These are phyloP conservation scores for Nicotiana knightiana DNA, from an alignment of 257 asterid genomes.

Conservation along the genomic window DNA sequence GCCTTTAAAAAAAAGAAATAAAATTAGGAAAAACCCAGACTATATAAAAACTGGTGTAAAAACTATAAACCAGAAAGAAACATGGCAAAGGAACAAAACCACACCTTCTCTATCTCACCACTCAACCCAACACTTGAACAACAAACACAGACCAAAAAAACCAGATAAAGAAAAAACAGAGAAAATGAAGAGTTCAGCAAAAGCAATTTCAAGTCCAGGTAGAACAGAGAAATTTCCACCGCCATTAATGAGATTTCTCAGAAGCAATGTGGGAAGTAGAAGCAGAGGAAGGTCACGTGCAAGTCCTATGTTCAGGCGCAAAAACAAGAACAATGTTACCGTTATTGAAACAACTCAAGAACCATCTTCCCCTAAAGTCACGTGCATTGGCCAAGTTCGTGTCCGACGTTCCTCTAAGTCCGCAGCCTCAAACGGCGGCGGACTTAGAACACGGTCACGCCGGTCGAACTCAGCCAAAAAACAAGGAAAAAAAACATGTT, in stretches of 20 bases:
- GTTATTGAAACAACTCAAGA: conserved; percentile 44
- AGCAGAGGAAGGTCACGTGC: conserved; percentile 68
- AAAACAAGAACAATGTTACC: conserved; percentile 16
- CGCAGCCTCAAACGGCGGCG: conserved; percentile 16
- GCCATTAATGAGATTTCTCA: conserved; percentile 68
- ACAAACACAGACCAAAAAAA: background rate
- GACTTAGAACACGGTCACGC: background rate
- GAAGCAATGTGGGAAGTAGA: conserved; percentile 61
- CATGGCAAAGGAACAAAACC: background rate
- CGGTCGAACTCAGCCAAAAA: background rate
- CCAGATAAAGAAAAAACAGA: background rate
- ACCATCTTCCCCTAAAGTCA: conserved; percentile 83
- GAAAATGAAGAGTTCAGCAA: conserved; percentile 46
- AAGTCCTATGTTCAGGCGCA: conserved; percentile 63
- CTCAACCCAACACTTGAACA: background rate
- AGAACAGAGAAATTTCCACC: conserved; percentile 77
- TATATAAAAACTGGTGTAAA: background rate
- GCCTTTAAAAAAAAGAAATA: too few species aligned
- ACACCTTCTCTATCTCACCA: conserved; percentile 5
- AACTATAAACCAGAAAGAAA: background rate
- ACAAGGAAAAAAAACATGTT: background rate
- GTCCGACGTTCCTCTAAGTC: conserved; percentile 42
- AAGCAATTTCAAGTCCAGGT: conserved; percentile 69
- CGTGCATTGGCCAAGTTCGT: conserved; percentile 87
- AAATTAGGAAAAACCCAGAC: background rate